A percentile compares a stretch with the other conserved stretches of the same genome.
These are phyloP conservation scores for Aeschynomene evenia DNA, from an alignment of 306 rosid species.

Conservation along the genomic window DNA sequence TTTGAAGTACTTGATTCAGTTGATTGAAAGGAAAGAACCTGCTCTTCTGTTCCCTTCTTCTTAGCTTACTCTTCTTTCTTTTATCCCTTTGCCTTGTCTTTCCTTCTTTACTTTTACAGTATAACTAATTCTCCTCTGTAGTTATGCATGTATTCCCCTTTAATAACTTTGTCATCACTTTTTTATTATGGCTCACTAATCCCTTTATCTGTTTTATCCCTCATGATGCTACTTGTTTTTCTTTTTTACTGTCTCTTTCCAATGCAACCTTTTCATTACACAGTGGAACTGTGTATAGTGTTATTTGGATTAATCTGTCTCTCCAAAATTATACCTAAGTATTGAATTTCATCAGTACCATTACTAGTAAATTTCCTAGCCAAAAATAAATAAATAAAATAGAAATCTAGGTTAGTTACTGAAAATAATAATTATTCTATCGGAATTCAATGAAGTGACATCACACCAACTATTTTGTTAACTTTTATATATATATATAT, in stretches of 20 bases:
- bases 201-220: neutral
- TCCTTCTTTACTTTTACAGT: neutral
- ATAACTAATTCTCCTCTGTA: neutral
- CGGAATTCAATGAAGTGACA: no score
- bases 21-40: neutral
- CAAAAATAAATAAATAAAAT: no score
- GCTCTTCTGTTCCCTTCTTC: neutral
- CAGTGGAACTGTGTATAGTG: neutral
- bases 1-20: neutral
- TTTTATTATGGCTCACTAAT: conserved; percentile 1
- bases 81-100: neutral
- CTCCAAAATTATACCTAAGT: conserved; percentile 20
- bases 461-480: no score
- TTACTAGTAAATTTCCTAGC: no score
- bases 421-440: no score
- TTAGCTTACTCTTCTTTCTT: neutral
- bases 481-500: no score
- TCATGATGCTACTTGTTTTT: neutral
- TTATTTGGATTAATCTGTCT: conserved; percentile 2
- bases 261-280: neutral
- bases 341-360: no score
- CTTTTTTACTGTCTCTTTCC: neutral
- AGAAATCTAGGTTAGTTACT: no score
- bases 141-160: neutral
- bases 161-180: conserved; percentile 2